Percentiles rank a stretch among this genome's conserved stretches.
Conservation (phyloP, 2,329 filamentous ascomycete species). For the Niveomyces coronatus region DNA sequence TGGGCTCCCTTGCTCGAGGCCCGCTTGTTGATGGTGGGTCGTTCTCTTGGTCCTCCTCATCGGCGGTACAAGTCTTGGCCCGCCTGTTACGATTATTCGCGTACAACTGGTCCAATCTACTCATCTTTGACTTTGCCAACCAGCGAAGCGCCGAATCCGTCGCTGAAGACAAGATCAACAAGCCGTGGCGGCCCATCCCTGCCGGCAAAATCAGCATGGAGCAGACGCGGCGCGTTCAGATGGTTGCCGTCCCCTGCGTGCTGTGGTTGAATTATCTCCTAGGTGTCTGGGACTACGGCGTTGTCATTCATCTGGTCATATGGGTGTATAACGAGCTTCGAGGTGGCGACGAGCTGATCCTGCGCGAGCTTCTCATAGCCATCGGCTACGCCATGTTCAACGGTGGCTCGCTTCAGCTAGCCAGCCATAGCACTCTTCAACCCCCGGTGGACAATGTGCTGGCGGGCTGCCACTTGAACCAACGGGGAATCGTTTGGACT, state of each 20-base stretch:
- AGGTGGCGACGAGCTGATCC: conserved; percentile 12
- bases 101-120: conserved; percentile 9
- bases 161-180: conserved; percentile 28
- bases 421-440: no score
- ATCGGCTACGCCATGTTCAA: conserved; percentile 11
- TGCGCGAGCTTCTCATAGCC: conserved; percentile 17
- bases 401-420: conserved; percentile 9
- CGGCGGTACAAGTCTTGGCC: no score
- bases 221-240: conserved; percentile 13
- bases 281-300: conserved; percentile 17
- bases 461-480: background rate
- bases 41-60: no score
- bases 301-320: conserved; percentile 18
- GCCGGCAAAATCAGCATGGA: conserved; percentile 16
- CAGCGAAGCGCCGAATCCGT: conserved; percentile 21
- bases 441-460: no score
- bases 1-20: conserved; percentile 6
- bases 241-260: conserved; percentile 13
- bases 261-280: conserved; percentile 14
- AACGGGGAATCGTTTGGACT: conserved; percentile 7
- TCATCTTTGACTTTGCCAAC: conserved; percentile 24
- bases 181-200: conserved; percentile 23
- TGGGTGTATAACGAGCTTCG: conserved; percentile 30
- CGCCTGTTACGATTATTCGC: no score
- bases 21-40: conserved; percentile 1